These are phyloP conservation scores for Botryotinia globosa DNA, from an alignment of 2,329 filamentous ascomycete species.

Conservation along the genomic window DNA sequence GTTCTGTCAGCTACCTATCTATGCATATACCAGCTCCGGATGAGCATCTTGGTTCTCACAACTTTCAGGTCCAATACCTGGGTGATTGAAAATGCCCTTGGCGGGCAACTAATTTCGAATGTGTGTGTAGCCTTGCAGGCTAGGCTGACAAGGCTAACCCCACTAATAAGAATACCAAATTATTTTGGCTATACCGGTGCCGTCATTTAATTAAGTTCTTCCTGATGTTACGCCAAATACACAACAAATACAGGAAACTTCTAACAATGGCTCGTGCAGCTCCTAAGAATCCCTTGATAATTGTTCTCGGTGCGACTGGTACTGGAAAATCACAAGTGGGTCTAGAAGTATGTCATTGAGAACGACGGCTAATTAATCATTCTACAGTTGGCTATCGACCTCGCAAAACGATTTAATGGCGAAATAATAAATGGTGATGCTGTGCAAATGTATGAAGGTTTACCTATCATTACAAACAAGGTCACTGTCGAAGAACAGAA, in stretches of 20 bases:
- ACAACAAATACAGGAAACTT: conserved; percentile 21
- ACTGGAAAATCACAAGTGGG: conserved; percentile 86
- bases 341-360: neutral
- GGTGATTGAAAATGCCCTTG: neutral
- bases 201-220: neutral
- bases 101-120: neutral
- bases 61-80: neutral
- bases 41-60: neutral
- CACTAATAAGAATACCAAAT: neutral
- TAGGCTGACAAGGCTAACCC: conserved; percentile 1
- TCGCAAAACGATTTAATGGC: conserved; percentile 79
- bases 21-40: neutral
- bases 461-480: conserved; percentile 96
- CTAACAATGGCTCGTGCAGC: conserved; percentile 33
- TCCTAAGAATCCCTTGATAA: conserved; percentile 63
- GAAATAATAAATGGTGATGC: conserved; percentile 97
- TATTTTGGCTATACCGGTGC: neutral
- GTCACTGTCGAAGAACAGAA: conserved; percentile 71
- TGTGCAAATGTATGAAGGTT: conserved; percentile 92
- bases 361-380: conserved; percentile 23
- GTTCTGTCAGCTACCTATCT: neutral
- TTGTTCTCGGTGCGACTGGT: conserved; percentile 84
- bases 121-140: neutral
- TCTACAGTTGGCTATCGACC: conserved; percentile 64
- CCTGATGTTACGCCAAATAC: conserved; percentile 27